Evolutionary conservation across 345 rosid genomes (phyloP), one percentile per base, ranked within the genome.

Genomic region (Cochlearia excelsa): DNA sequence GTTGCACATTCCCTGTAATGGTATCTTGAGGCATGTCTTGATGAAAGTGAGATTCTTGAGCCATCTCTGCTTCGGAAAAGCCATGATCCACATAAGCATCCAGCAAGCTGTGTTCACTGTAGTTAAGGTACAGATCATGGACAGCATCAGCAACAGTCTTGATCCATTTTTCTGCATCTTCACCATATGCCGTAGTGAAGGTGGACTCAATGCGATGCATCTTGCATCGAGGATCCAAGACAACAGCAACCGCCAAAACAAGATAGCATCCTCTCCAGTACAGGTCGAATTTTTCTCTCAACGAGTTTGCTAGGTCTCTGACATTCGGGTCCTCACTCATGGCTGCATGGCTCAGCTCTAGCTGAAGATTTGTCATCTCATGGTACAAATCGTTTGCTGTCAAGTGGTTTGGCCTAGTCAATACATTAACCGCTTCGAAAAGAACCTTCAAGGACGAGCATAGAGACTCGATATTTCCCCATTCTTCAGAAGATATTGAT

Each of bases 221-320:
- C 71, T 83, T 88, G 66, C 74, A 81, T 55, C 94, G 83, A 11
- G 96, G 96, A 76, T 88, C 96, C 90, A 88, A 69, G 57, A 84
- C 86, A 38, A 81, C 86, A 3, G 87, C 88, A 61, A 79, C 59
- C 5, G 96, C 90, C 78, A 84, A 65, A 61, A 81, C 82, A 58
- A 86, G 68, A 81, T 75, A 75, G 75, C 88, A 78, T 48, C 74
- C 88, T 71, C 78, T 82, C 88, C 88, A 84, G 78, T 84, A 84
- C 55, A 63, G 73, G 68, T 67, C 74, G 2, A 86, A 76, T 71
- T 69, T 84, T 54, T 78, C 88, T 11, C 65, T 80, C 82, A 86
- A 60, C 33, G 52, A 56, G 59, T 77, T 74, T n/a, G 81, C 66
- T 4, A 88, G 46, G 48, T 54, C 60, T 39, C 73, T 68, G 61